Conservation (phyloP, 371 early-diverging fungal genomes). For the Amoeboaphelidium protococcarum region DNA sequence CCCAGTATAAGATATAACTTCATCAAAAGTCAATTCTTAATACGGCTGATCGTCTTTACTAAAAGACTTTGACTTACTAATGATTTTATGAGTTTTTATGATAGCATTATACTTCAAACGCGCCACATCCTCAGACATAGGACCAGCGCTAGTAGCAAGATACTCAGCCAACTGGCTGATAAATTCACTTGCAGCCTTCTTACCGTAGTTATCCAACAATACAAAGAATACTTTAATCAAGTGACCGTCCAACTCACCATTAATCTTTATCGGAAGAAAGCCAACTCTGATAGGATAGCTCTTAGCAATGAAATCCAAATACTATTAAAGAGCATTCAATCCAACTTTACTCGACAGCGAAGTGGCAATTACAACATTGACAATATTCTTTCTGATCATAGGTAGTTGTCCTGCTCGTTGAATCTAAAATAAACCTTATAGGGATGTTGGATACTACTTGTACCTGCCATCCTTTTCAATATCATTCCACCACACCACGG, state of each 20-base stretch:
- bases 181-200: conserved; percentile 1
- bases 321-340: conserved; percentile 11
- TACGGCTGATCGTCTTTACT: conserved; percentile 10
- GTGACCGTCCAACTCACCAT: conserved; percentile 1
- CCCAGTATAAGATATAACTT: conserved; percentile 7
- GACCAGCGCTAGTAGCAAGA: not conserved
- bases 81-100: conserved; percentile 13
- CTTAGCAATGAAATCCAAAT: conserved; percentile 26
- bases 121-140: not conserved
- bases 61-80: conserved; percentile 13
- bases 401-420: conserved; percentile 37
- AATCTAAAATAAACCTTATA: conserved; percentile 22
- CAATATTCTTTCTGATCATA: conserved; percentile 37
- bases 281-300: conserved; percentile 58
- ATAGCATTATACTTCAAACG: conserved; percentile 6
- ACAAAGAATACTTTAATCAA: not conserved
- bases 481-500: conserved; percentile 65
- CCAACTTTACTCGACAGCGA: conserved; percentile 19
- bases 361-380: conserved; percentile 31
- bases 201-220: not conserved
- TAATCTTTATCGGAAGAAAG: conserved; percentile 23
- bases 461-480: conserved; percentile 49
- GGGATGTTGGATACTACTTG: conserved; percentile 25
- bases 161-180: not conserved
- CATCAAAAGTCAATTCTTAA: conserved; percentile 11